Percentiles rank a stretch among this genome's conserved stretches.
phyloP scores from a whole-genome alignment of 352 stramenopile genomes.

The Peronosclerospora sorghi region DNA sequence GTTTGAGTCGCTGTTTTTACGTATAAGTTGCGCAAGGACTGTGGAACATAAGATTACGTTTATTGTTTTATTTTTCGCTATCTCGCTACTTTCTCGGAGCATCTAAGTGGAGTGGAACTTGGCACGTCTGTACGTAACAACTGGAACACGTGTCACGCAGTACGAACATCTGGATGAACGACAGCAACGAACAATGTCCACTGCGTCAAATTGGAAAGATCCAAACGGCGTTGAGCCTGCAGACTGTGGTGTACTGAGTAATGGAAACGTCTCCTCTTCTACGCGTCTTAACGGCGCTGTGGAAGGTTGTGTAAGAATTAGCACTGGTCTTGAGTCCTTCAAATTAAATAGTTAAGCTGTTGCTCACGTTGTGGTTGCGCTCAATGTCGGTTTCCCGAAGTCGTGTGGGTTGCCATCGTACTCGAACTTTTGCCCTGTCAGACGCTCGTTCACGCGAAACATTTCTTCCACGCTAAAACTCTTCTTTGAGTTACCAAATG shows the following conservation, averaged over 20 bases:
- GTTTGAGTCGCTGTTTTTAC: too few species aligned
- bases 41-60: too few species aligned
- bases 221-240: slow-evolving; percentile 30
- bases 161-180: too few species aligned
- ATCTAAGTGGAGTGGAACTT: too few species aligned
- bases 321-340: slow-evolving; percentile 28
- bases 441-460: slow-evolving; percentile 89
- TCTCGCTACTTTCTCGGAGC: too few species aligned
- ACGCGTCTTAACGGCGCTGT: slow-evolving; percentile 38
- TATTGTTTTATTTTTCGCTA: too few species aligned
- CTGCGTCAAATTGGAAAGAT: slow-evolving; percentile 74
- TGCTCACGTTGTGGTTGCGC: slow-evolving; percentile 11
- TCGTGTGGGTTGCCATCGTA: slow-evolving; percentile 94
- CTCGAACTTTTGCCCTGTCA: slow-evolving; percentile 87
- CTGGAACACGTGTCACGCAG: too few species aligned
- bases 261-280: slow-evolving; percentile 33
- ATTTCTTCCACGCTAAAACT: slow-evolving; percentile 90
- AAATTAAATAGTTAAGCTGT: slow-evolving; percentile 42
- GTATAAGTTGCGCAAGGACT: too few species aligned
- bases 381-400: slow-evolving; percentile 68
- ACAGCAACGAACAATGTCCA: too few species aligned
- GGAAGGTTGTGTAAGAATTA: slow-evolving; percentile 31
- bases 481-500: slow-evolving; percentile 67
- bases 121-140: too few species aligned
- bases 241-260: slow-evolving; percentile 28